A percentile compares a stretch with the other conserved stretches of the same genome.
phyloP scores from a whole-genome alignment of 495 filamentous ascomycete species.

The Lasiosphaeria miniovina region DNA sequence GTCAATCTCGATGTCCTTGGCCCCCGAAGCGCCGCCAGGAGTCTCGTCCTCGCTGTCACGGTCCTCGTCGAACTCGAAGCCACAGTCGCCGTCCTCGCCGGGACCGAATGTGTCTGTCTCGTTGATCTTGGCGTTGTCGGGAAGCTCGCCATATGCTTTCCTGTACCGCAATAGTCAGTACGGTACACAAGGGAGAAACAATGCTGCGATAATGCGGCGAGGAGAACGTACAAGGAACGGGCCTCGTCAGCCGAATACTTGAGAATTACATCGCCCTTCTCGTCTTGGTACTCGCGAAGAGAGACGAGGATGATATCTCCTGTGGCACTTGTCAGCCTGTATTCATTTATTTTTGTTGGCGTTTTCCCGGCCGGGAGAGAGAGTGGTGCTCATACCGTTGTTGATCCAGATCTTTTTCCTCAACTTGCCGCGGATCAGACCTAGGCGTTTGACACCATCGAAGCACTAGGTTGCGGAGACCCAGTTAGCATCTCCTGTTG shows the following conservation, averaged over 20 bases:
- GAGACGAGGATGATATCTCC: constrained; percentile 95
- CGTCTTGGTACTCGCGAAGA: constrained; percentile 96
- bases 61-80: constrained; percentile 86
- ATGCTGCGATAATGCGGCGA: not conserved
- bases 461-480: constrained; percentile 64
- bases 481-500: not conserved
- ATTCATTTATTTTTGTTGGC: not conserved
- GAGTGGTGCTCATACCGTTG: constrained; percentile 49
- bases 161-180: constrained; percentile 17
- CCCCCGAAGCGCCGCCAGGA: constrained; percentile 56
- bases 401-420: constrained; percentile 99
- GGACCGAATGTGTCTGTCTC: constrained; percentile 90
- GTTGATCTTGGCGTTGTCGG: constrained; percentile 98
- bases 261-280: constrained; percentile 98
- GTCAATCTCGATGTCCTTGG: constrained; percentile 69
- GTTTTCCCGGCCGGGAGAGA: not conserved
- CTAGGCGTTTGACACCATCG: constrained; percentile 83
- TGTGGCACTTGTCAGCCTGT: not conserved
- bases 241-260: constrained; percentile 99
- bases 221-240: constrained; percentile 58
- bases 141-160: constrained; percentile 95
- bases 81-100: constrained; percentile 71
- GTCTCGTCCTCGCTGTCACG: constrained; percentile 69
- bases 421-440: constrained; percentile 89
- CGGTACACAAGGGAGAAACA: not conserved